A percentile compares a stretch with the other conserved stretches of the same genome.
Evolutionary conservation across 2,329 filamentous ascomycete species (phyloP).

Genomic region (Rhynchosporium secalis): DNA sequence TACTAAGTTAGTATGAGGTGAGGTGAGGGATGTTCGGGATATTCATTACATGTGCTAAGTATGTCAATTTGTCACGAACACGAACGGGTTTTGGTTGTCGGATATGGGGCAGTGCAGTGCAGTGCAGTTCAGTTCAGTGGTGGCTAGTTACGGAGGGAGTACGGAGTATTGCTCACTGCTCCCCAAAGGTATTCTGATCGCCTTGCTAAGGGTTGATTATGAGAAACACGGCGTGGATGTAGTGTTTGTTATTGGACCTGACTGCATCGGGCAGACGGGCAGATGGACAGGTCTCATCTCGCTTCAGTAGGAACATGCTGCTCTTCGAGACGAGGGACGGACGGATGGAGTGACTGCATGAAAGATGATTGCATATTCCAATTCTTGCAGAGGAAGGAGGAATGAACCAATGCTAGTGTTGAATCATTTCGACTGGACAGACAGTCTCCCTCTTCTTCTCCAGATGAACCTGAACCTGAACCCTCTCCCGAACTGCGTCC

Average conservation of each 20-base stretch:
- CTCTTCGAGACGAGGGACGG: background rate
- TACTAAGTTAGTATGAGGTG: no score
- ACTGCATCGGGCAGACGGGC: background rate
- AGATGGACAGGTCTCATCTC: background rate
- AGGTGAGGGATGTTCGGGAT: no score
- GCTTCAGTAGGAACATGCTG: background rate
- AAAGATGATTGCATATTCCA: background rate
- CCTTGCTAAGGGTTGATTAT: conserved; percentile 1
- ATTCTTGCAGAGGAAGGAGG: no score
- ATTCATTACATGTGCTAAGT: no score
- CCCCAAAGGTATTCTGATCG: background rate
- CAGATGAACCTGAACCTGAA: no score
- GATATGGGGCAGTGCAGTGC: background rate
- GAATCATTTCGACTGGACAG: background rate
- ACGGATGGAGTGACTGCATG: background rate
- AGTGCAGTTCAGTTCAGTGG: background rate
- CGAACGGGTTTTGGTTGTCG: background rate
- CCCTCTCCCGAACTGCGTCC: background rate
- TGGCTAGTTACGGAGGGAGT: no score
- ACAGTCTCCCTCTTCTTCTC: no score
- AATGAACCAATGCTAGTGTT: background rate
- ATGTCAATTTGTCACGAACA: background rate
- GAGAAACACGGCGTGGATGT: background rate
- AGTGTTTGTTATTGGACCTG: background rate
- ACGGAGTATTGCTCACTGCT: no score